phyloP scores from a whole-genome alignment of 768 basidiomycete genomes.

The Suillus paluster region DNA sequence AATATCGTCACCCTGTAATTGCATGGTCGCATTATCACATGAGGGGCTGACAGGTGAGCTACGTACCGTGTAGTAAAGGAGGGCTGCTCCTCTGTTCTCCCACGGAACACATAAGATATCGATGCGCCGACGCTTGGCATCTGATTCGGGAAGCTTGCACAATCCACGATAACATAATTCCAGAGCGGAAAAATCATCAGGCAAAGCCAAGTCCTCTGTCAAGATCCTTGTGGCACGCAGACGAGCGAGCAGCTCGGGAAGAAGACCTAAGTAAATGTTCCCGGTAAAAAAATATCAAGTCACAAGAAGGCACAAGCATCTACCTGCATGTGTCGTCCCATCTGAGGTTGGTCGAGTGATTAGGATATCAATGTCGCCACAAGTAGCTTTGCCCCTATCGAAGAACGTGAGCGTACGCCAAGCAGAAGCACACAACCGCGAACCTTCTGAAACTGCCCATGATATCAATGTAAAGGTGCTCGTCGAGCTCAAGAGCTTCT shows the following conservation, averaged over 20 bases:
- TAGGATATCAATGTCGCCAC: slow-evolving; percentile 92
- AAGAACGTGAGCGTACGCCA: not conserved
- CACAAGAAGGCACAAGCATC: slow-evolving; percentile 10
- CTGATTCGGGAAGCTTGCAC: slow-evolving; percentile 57
- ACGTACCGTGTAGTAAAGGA: slow-evolving; percentile 89
- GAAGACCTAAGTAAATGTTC: slow-evolving; percentile 49
- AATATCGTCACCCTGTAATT: slow-evolving; percentile 80
- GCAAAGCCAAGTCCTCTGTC: slow-evolving; percentile 79
- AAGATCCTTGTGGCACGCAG: slow-evolving; percentile 65
- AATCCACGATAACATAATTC: slow-evolving; percentile 86
- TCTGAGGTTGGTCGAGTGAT: slow-evolving; percentile 78
- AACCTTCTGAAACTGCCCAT: slow-evolving; percentile 92
- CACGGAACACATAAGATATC: slow-evolving; percentile 88
- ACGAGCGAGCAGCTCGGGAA: slow-evolving; percentile 57
- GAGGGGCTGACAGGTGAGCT: slow-evolving; percentile 23
- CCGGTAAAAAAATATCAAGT: slow-evolving; percentile 10
- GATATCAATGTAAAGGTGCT: slow-evolving; percentile 74
- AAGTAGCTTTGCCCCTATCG: slow-evolving; percentile 73
- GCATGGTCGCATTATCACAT: slow-evolving; percentile 5
- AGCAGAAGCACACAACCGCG: slow-evolving; percentile 10
- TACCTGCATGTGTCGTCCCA: slow-evolving; percentile 76
- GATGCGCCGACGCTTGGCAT: slow-evolving; percentile 67
- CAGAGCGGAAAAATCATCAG: slow-evolving; percentile 66
- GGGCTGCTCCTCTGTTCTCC: slow-evolving; percentile 76
- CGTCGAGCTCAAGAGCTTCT: slow-evolving; percentile 72